Evolutionary conservation across 805 yeast genomes (phyloP).

Genomic region (Myxozyma mucilagina): DNA sequence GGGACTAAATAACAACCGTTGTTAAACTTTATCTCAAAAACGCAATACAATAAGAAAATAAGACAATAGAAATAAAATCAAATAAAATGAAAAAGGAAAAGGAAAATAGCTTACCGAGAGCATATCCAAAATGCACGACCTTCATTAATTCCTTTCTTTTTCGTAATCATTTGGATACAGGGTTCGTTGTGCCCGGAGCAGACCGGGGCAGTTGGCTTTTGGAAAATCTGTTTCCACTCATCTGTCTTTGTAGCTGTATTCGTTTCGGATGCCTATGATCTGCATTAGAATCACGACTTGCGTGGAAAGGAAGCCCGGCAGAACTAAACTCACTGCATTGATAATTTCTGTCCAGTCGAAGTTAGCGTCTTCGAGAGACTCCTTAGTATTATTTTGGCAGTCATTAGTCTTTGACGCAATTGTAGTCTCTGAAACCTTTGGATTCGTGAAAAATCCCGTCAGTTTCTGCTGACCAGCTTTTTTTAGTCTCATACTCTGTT

Average conservation of each 20-base stretch:
- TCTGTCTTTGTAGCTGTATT: background rate
- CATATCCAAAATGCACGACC: slow-evolving; percentile 47
- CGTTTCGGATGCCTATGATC: background rate
- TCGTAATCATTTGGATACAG: slow-evolving; percentile 37
- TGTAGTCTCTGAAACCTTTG: background rate
- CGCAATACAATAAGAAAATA: too few species aligned
- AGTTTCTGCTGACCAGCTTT: slow-evolving; percentile 10
- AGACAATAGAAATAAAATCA: too few species aligned
- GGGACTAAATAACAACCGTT: slow-evolving; percentile 3
- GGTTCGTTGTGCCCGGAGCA: slow-evolving; percentile 42
- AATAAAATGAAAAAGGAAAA: background rate
- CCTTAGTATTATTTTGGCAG: background rate
- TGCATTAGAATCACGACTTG: background rate
- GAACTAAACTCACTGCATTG: background rate
- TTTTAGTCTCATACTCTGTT: background rate
- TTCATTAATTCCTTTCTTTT: slow-evolving; percentile 41
- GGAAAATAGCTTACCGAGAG: slow-evolving; percentile 25
- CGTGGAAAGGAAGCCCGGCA: background rate
- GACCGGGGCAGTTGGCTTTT: slow-evolving; percentile 35
- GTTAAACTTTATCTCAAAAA: too few species aligned
- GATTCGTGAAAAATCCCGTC: background rate
- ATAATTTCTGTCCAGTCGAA: slow-evolving; percentile 2
- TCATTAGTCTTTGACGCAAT: background rate
- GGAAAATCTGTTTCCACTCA: slow-evolving; percentile 28
- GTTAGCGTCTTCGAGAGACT: background rate